Evolutionary conservation across 495 filamentous ascomycete genomes (phyloP).

Genomic region (Hypoxylon rickii): DNA sequence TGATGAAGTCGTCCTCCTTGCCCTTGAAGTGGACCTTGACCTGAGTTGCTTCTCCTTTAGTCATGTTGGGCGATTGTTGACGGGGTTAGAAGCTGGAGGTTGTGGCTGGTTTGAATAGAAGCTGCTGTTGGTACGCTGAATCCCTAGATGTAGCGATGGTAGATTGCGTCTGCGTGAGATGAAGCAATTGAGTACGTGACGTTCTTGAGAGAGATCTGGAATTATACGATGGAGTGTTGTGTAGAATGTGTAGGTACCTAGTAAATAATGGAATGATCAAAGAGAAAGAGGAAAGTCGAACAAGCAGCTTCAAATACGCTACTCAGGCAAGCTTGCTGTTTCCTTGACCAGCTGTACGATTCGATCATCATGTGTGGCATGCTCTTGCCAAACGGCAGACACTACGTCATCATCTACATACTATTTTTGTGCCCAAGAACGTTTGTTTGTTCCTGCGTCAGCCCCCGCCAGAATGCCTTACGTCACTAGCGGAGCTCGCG

Average conservation of each 20-base stretch:
- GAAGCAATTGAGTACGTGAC: too few species aligned
- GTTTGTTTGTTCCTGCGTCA: slow-evolving; percentile 35
- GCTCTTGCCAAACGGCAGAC: slow-evolving; percentile 17
- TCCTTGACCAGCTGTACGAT: slow-evolving; percentile 32
- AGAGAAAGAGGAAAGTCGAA: slow-evolving; percentile 3
- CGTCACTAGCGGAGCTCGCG: slow-evolving; percentile 29
- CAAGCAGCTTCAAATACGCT: slow-evolving; percentile 41
- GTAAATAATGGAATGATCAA: slow-evolving; percentile 12
- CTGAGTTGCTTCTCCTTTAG: slow-evolving; percentile 74
- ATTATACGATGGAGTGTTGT: too few species aligned
- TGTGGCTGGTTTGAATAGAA: background rate
- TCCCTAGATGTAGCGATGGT: background rate
- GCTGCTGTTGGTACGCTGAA: background rate
- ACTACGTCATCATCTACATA: slow-evolving; percentile 37
- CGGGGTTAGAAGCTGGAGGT: slow-evolving; percentile 24
- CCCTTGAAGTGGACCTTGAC: slow-evolving; percentile 92
- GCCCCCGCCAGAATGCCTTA: slow-evolving; percentile 27
- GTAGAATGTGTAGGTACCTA: background rate
- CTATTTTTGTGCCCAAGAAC: slow-evolving; percentile 8
- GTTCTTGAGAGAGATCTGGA: background rate
- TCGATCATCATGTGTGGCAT: slow-evolving; percentile 39
- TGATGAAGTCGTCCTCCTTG: slow-evolving; percentile 82
- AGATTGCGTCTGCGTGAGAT: too few species aligned
- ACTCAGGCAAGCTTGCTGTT: slow-evolving; percentile 18
- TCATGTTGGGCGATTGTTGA: slow-evolving; percentile 58